Evolutionary conservation across 192 early-diverging fungal species (phyloP).

Genomic region (Backusella sp.): DNA sequence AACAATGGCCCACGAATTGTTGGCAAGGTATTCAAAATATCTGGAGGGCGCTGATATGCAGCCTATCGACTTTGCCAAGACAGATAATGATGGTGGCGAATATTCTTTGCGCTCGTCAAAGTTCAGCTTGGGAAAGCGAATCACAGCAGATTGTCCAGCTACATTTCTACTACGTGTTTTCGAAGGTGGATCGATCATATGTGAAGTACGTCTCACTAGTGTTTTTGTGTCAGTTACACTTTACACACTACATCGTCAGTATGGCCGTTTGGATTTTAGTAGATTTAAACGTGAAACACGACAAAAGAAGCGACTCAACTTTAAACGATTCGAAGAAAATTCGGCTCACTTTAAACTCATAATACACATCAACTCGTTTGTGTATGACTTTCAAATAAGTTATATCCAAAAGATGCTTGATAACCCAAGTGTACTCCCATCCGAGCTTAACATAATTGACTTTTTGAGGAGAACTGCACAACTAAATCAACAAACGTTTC

Average conservation of each 20-base stretch:
- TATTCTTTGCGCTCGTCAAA: slow-evolving; percentile 37
- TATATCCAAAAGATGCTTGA: slow-evolving; percentile 45
- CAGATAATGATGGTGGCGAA: slow-evolving; percentile 23
- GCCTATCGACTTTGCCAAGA: slow-evolving; percentile 44
- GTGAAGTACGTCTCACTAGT: slow-evolving; percentile 52
- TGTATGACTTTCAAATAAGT: slow-evolving; percentile 57
- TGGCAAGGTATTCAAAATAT: slow-evolving; percentile 50
- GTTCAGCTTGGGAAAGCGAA: slow-evolving; percentile 37
- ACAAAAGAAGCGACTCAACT: slow-evolving; percentile 30
- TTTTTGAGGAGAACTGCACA: slow-evolving; percentile 42
- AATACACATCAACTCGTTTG: slow-evolving; percentile 59
- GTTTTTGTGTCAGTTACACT: slow-evolving; percentile 56
- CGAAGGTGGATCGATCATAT: slow-evolving; percentile 59
- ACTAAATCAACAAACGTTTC: slow-evolving; percentile 40
- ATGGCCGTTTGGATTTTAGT: slow-evolving; percentile 36
- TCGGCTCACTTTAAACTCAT: slow-evolving; percentile 51
- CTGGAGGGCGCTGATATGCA: slow-evolving; percentile 56
- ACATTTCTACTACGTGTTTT: slow-evolving; percentile 51
- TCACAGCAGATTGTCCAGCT: slow-evolving; percentile 40
- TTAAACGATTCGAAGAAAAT: slow-evolving; percentile 51
- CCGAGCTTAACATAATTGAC: slow-evolving; percentile 44
- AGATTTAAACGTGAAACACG: slow-evolving; percentile 7
- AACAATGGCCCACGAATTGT: slow-evolving; percentile 37
- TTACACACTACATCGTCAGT: slow-evolving; percentile 50
- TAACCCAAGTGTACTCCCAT: slow-evolving; percentile 18